These are phyloP conservation scores for Chrysanthemum seticuspe DNA, from an alignment of 129 eudicot genomes.

Conservation along the genomic window DNA sequence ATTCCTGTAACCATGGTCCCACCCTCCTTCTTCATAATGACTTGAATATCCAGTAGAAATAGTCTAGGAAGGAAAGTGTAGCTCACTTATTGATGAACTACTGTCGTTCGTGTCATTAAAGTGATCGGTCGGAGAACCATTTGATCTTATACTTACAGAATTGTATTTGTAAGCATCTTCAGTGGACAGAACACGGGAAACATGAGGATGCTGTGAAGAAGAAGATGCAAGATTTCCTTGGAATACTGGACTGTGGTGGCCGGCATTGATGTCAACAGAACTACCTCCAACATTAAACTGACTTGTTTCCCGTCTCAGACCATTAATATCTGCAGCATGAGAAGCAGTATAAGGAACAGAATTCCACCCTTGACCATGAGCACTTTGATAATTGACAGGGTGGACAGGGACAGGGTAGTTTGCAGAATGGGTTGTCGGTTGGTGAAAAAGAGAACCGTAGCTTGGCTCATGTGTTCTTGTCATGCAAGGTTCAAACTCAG, in stretches of 20 bases:
- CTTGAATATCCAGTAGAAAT: constrained; percentile 19
- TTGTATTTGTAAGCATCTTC: constrained; percentile 22
- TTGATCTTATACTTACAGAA: constrained; percentile 21
- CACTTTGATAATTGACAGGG: constrained; percentile 15
- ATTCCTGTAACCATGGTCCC: constrained; percentile 18
- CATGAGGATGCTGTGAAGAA: constrained; percentile 30
- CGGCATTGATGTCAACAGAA: constrained; percentile 9
- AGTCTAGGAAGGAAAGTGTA: neutral
- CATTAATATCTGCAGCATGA: constrained; percentile 29
- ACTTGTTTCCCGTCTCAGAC: constrained; percentile 7
- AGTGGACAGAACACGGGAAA: constrained; percentile 19
- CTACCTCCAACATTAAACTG: constrained; percentile 27
- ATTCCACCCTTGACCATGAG: constrained; percentile 38
- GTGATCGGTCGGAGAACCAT: neutral
- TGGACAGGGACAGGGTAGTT: constrained; percentile 19
- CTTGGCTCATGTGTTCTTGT: constrained; percentile 16
- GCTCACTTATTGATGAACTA: constrained; percentile 11
- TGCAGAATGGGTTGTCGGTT: constrained; percentile 19
- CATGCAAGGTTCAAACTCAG: constrained; percentile 29
- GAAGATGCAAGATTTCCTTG: constrained; percentile 17
- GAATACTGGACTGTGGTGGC: constrained; percentile 3
- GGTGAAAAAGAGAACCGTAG: constrained; percentile 28
- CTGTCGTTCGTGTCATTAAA: constrained; percentile 6
- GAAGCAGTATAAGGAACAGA: constrained; percentile 22
- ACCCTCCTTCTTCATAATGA: constrained; percentile 21